Evolutionary conservation across 495 filamentous ascomycete species (phyloP), one percentile per base, ranked within the genome.

Genomic region (Xylaria grammica): DNA sequence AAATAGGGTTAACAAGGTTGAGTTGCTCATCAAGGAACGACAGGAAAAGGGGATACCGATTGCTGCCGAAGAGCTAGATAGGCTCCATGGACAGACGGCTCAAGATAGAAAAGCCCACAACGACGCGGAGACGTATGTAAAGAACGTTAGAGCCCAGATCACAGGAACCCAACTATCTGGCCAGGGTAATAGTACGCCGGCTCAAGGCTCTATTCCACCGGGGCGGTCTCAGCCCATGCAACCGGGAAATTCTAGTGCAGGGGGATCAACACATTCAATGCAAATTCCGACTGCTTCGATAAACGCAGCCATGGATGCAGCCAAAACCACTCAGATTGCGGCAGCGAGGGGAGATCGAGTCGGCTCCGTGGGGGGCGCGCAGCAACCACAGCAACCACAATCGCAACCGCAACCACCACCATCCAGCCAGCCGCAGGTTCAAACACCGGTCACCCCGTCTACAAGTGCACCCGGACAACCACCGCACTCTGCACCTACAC

Each of bases 281-380:
- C 67, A 72, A 20, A 66, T 66, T 34, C 69, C 70, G 6, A 61
- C 72, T 5, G 65, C 74, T 11, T 68, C 71, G 52, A 66, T 84
- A 27, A 82, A 78, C 68, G 81, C 81, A 9, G 83, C 82, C 26
- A 79, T 84, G 65, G 82, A 85, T 61, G 79, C 79, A 9, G 83
- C 82, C 45, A 82, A 82, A 72, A 83, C 79, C 29, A 79, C 83
- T 53, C 82, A 84, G 61, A 55, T 82, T 59, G 72, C 72, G 40
- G 72, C 63, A 3, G 62, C 62, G 30, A 75, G 65, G 54, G 75
- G 75, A 22, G 64, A 65, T 58, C 76, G 75, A 22, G 63, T 69
- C 5, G 73, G 67, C 1, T 53, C 68, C 22, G 26, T 60, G 1
- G 69, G 65, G 9, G 68, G 69, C 17, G 29, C 62, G 36, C 77